Evolutionary conservation across 495 filamentous ascomycete genomes (phyloP), one percentile per base, ranked within the genome.

Genomic region (Schizothecium vesticola): DNA sequence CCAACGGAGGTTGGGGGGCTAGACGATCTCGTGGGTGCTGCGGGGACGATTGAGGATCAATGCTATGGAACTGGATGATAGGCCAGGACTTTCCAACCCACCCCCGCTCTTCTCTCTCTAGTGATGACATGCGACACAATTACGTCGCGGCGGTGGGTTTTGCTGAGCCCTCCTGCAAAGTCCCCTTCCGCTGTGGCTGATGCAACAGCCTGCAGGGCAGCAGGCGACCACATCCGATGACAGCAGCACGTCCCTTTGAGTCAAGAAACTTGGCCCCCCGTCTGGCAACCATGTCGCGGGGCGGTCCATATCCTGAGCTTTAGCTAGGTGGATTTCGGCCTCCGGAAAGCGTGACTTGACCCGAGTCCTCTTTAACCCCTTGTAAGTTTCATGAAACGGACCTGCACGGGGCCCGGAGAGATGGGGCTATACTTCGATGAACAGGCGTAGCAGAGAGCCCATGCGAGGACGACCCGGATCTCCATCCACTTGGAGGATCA

Each of bases 1-100:
- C 88, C 88, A 23, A 83, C 77, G 1, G 80, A 86, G 55, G 86
- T 87, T 11, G 85, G 85, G 25, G 77, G 79, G 0, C 78, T 86
- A 74, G 84, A 86, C 16, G 83, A 83, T 66, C 67, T 87, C 66
- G 81, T 87, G 7, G 77, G 75, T 29, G 82, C 82, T 61, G 82
- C 79, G 77, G 75, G 63, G 71, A 76, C 56, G 70, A 70, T 29
- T 3, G 55, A 21, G 8, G 61, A 16, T 57, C 56, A 76, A 74
- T 26, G 26, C n/a, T 21, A 70, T n/a, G n/a, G n/a, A n/a, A n/a
- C n/a, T 55, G 28, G 21, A 13, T 51, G 61, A 36, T 28, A 23
- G 23, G 24, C 28, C 19, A n/a, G 19, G 43, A n/a, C 43, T 51
- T 51, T n/a, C 43, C 43, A 51, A 19, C 43, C 16, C 6, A 5